A percentile compares a stretch with the other conserved stretches of the same genome.
Evolutionary conservation across 352 stramenopile genomes (phyloP).

Genomic region (Peronospora farinosa): DNA sequence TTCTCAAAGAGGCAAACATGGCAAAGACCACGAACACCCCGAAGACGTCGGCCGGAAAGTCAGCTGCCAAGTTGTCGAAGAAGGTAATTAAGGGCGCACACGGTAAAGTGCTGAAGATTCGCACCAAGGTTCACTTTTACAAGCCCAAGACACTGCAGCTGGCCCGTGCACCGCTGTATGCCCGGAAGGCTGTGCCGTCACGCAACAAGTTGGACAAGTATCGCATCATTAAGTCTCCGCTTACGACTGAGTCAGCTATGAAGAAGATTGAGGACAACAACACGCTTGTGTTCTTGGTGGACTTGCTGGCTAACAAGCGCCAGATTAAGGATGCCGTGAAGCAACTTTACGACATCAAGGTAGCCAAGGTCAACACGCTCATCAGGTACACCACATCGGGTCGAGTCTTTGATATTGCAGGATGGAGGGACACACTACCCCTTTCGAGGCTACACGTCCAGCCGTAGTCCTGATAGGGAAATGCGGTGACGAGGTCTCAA

Average conservation of each 20-base stretch:
- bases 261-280: slow-evolving; percentile 99
- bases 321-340: slow-evolving; percentile 99
- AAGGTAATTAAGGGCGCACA: slow-evolving; percentile 94
- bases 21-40: slow-evolving; percentile 48
- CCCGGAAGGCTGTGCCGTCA: slow-evolving; percentile 88
- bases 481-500: slow-evolving; percentile 17
- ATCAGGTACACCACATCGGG: slow-evolving; percentile 92
- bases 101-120: slow-evolving; percentile 97
- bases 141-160: slow-evolving; percentile 96
- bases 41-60: slow-evolving; percentile 86
- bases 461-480: slow-evolving; percentile 47
- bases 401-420: slow-evolving; percentile 43
- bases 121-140: slow-evolving; percentile 99
- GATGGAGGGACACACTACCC: slow-evolving; percentile 23
- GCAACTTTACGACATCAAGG: slow-evolving; percentile 99
- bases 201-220: slow-evolving; percentile 98
- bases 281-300: slow-evolving; percentile 99
- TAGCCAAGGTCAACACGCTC: slow-evolving; percentile 99
- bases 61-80: slow-evolving; percentile 90
- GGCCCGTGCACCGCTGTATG: slow-evolving; percentile 93
- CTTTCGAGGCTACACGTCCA: slow-evolving; percentile 12
- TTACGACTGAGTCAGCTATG: slow-evolving; percentile 99
- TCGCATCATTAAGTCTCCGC: slow-evolving; percentile 98
- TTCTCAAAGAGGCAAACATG: slow-evolving; percentile 70
- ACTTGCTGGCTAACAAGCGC: slow-evolving; percentile 99